Evolutionary conservation across 1,139 yeast species (phyloP), one percentile per base, ranked within the genome.

Genomic region (Blastobotrys ciferrii): DNA sequence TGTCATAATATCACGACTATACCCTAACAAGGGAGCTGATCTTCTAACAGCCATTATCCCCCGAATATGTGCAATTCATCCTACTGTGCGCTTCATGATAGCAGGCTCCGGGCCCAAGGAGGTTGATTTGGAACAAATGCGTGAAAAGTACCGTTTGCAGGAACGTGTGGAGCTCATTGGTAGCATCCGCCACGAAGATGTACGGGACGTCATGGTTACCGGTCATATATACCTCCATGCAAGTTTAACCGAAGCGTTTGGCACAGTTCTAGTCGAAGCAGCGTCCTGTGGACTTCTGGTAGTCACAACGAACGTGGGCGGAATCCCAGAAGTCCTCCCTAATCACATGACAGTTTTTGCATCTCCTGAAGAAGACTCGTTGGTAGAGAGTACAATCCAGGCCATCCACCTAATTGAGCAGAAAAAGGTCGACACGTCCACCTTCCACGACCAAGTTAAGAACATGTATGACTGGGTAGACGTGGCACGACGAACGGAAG

Each of bases 81-180:
- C 81, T 0, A 76, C 79, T 9, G 94, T 89, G 1, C 78, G 81
- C 48, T 91, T 94, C 58, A 67, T 91, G 4, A 81, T 94, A 47
- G 99, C 97, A 1, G 99, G 99, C 3, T 95, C 89, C 65, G 99
- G 99, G 0, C 99, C 99, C 1, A 87, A 88, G 60, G 91, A 86
- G 59, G 79, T 92, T 13, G 98, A 92, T 58, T 71, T 94, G 51
- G 97, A 91, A 64, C 98, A 94, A 64, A 91, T 91, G 92, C 76
- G 96, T 48, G 99, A 94, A 65, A 79, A 81, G 54, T 78, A 84
- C 65, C 81, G 88, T 57, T 70, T 94, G 18, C 97, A 92, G 63
- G 96, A 92, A 50, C 74, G 96, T 44, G 97, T 94, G 1, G 82
- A 82, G 42, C 73, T 94, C 15, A 74, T 89, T 36, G 98, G 98